Evolutionary conservation across 768 basidiomycete species (phyloP).

Genomic region (Mycena pura): DNA sequence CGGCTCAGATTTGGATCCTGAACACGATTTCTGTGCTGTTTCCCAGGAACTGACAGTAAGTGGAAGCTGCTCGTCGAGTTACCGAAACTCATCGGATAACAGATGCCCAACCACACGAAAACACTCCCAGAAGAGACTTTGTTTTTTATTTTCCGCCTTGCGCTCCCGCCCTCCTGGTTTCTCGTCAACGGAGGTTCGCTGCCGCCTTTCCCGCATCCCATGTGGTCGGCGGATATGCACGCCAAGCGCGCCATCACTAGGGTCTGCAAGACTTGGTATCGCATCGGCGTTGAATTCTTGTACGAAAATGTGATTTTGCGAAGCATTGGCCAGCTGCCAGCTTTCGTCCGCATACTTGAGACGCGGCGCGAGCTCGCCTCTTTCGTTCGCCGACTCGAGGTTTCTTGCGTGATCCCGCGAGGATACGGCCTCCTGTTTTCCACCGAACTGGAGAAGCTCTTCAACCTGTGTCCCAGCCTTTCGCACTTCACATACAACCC

Average conservation of each 20-base stretch:
- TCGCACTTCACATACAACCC: constrained; percentile 2
- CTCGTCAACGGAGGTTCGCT: constrained; percentile 15
- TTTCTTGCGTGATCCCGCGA: constrained; percentile 18
- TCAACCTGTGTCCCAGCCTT: constrained; percentile 3
- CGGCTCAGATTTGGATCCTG: too few species aligned
- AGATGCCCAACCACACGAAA: too few species aligned
- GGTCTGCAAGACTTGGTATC: constrained; percentile 36
- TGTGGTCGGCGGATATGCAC: constrained; percentile 29
- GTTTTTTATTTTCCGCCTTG: too few species aligned
- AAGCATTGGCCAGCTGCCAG: constrained; percentile 28
- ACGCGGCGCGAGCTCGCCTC: constrained; percentile 4
- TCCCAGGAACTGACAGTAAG: too few species aligned
- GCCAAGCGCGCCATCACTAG: constrained; percentile 27
- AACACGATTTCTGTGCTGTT: too few species aligned
- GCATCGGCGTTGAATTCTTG: constrained; percentile 29
- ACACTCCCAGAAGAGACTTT: too few species aligned
- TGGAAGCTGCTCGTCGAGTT: too few species aligned
- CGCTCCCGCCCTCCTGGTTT: too few species aligned
- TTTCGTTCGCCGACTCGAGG: constrained; percentile 19
- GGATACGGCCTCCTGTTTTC: constrained; percentile 12
- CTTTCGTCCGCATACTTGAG: constrained; percentile 29
- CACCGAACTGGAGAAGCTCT: not conserved
- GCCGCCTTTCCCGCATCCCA: constrained; percentile 22
- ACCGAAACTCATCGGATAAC: too few species aligned
- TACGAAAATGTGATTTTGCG: constrained; percentile 35